Percentiles rank a stretch among this genome's conserved stretches.
phyloP scores from a whole-genome alignment of 495 filamentous ascomycete species.

The Hypoxylon lienhwacheense region DNA sequence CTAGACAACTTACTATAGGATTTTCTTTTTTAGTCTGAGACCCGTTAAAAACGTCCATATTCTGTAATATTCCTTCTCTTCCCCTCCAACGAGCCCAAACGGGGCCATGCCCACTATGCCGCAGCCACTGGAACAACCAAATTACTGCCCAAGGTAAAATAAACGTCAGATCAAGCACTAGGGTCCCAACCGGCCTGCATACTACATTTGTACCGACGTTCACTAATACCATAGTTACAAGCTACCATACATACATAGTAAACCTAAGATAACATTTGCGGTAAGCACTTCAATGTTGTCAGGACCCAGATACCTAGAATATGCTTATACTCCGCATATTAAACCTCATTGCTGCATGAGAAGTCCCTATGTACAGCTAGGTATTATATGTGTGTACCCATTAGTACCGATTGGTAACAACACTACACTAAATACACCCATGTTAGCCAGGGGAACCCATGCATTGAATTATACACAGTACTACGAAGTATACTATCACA shows the following conservation, averaged over 20 bases:
- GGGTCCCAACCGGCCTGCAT: too few relatives aligned
- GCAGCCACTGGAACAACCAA: conserved; percentile 8
- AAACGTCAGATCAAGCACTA: conserved; percentile 9
- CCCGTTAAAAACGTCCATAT: conserved; percentile 1
- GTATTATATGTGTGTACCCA: too few relatives aligned
- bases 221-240: conserved; percentile 2
- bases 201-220: too few relatives aligned
- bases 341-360: too few relatives aligned
- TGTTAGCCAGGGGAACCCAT: conserved; percentile 2
- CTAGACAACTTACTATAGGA: background rate
- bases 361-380: too few relatives aligned
- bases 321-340: background rate
- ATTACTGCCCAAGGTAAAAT: conserved; percentile 1
- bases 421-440: background rate
- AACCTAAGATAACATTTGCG: conserved; percentile 10
- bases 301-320: too few relatives aligned
- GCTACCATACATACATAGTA: too few relatives aligned
- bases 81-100: background rate
- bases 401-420: background rate
- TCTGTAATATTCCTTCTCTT: background rate
- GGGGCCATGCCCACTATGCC: too few relatives aligned
- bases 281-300: background rate
- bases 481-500: too few relatives aligned
- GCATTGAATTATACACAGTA: too few relatives aligned
- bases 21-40: conserved; percentile 1